phyloP scores from a whole-genome alignment of 2,329 filamentous ascomycete genomes.

The Diaporthe aspalathi region DNA sequence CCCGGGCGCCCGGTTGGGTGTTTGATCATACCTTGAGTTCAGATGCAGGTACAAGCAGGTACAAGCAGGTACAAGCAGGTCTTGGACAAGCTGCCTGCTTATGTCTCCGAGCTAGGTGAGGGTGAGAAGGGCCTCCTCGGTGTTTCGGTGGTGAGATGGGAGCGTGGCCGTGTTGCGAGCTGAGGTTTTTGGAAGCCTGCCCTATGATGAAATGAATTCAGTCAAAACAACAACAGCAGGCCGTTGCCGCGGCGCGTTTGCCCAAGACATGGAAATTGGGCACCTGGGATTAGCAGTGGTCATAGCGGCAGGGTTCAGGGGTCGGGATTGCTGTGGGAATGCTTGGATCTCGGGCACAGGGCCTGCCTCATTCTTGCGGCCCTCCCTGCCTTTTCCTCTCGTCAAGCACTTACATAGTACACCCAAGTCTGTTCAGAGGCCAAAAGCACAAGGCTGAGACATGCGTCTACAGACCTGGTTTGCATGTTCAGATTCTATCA shows the following conservation, averaged over 20 bases:
- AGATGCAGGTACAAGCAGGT: constrained; percentile 3
- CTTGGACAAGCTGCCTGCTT: neutral
- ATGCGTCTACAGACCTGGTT: neutral
- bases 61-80: too few species aligned
- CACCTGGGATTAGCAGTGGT: constrained; percentile 18
- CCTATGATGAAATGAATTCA: neutral
- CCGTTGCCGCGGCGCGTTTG: constrained; percentile 21
- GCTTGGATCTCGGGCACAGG: neutral
- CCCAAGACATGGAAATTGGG: neutral
- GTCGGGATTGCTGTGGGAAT: neutral
- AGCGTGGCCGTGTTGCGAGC: neutral
- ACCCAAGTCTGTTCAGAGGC: neutral
- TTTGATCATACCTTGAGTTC: constrained; percentile 29
- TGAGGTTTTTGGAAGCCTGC: neutral
- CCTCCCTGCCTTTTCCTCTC: neutral
- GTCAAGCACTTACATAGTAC: neutral
- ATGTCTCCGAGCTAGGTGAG: constrained; percentile 3
- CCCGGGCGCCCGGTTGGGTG: constrained; percentile 8
- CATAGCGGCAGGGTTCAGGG: constrained; percentile 31
- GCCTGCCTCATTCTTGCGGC: neutral
- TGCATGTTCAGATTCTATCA: too few species aligned
- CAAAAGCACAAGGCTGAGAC: neutral
- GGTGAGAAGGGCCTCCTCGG: neutral
- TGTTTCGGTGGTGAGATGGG: constrained; percentile 6
- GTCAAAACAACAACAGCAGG: constrained; percentile 14